Conservation (phyloP, 805 yeast genomes). For the Saccharomycopsis lassenensis region DNA sequence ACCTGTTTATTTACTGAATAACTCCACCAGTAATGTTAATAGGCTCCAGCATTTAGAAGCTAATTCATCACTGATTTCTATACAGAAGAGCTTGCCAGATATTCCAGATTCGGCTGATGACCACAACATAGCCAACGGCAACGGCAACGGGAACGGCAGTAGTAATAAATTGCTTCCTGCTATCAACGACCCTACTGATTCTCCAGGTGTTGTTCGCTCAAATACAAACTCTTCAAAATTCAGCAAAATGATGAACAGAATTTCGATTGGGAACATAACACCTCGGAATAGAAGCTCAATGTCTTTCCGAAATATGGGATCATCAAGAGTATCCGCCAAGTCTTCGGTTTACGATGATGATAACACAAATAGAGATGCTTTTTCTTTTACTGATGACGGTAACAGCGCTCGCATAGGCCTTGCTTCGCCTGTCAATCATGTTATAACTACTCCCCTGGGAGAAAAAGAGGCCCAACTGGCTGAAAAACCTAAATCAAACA, state of each 20-base stretch:
- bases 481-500: not conserved
- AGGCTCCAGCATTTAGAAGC: too few species aligned
- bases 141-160: not conserved
- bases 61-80: not conserved
- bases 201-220: slow-evolving; percentile 4
- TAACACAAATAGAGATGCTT: not conserved
- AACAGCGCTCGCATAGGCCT: too few species aligned
- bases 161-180: not conserved
- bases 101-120: slow-evolving; percentile 12
- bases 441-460: too few species aligned
- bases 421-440: too few species aligned
- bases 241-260: slow-evolving; percentile 8
- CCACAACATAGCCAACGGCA: slow-evolving; percentile 2
- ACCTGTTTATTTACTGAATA: too few species aligned
- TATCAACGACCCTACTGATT: not conserved
- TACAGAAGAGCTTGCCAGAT: slow-evolving; percentile 4
- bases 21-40: too few species aligned
- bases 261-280: slow-evolving; percentile 7
- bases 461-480: too few species aligned
- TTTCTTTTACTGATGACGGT: not conserved
- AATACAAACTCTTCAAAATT: slow-evolving; percentile 5
- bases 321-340: not conserved
- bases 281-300: slow-evolving; percentile 6
- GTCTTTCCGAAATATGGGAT: slow-evolving; percentile 2
- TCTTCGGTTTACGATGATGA: not conserved